Evolutionary conservation across 805 yeast species (phyloP), one percentile per base, ranked within the genome.

Genomic region (Saccharomycopsis fodiens): DNA sequence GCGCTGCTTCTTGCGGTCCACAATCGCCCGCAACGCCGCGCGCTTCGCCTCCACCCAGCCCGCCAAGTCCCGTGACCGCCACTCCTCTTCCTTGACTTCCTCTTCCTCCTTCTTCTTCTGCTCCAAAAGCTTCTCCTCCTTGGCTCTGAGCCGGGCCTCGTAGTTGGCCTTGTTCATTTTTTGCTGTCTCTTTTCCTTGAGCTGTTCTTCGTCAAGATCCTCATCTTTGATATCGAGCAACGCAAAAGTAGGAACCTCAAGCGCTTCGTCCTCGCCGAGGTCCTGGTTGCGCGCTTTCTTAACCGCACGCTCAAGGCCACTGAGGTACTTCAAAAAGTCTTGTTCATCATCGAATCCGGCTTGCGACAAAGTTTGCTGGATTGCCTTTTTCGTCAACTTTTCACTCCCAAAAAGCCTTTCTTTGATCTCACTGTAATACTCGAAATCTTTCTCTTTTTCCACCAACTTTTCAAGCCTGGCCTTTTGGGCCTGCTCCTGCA

Each of bases 401-500:
- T 25, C 35, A 8, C 45, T 17, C 20, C 41, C 41, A 20, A 40
- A 47, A 43, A 85, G 59, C 46, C 74, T 73, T 22, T 69, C 74
- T 55, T 70, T 73, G 37, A 89, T 63, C 21, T 71, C 70, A 1
- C 76, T 65, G 56, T 81, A 87, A 60, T 89, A 87, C 39, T 73
- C 80, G 52, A 69, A 76, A 57, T 91, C 96, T 54, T 83, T 79
- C 54, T 88, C 88, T 53, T 85, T 83, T 59, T 87, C 87, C 13
- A 77, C 69, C 39, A 86, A 64, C 57, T 85, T 88, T 59, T 91
- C 96, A 7, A 79, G 61, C 46, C 98, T 69, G 53, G 80, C 82
- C 57, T 80, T 82, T 55, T 82, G 88, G 0, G 97, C 97, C 62
- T 88, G 96, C 57, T 86, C 95, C 64, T 93, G 97, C 51, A 94